phyloP scores from a whole-genome alignment of 2,329 filamentous ascomycete species.

The Colletotrichum incanum region DNA sequence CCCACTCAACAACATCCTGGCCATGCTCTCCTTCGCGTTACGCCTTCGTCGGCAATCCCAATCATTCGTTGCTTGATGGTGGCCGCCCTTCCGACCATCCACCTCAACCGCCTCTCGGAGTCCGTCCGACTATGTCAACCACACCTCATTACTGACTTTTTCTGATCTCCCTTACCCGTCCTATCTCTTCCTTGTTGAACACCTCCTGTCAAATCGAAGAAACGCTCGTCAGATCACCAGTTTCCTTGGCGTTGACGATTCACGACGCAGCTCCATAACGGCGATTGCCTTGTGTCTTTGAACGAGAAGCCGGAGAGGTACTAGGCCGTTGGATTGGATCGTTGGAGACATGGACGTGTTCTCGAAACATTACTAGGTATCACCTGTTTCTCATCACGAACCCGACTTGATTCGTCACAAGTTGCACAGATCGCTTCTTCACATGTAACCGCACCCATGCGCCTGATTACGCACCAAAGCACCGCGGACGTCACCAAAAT shows the following conservation, averaged over 20 bases:
- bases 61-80: conserved; percentile 6
- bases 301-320: not conserved
- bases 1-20: conserved; percentile 6
- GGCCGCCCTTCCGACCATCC: conserved; percentile 9
- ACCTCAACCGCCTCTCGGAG: conserved; percentile 10
- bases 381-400: conserved; percentile 14
- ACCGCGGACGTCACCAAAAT: conserved; percentile 23
- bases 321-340: not conserved
- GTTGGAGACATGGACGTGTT: conserved; percentile 11
- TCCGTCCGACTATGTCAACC: conserved; percentile 19
- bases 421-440: conserved; percentile 36
- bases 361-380: conserved; percentile 29
- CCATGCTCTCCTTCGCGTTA: not conserved
- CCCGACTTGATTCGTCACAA: conserved; percentile 19
- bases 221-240: conserved; percentile 24
- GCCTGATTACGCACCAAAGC: conserved; percentile 10
- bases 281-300: not conserved
- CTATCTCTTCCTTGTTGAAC: conserved; percentile 23
- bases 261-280: not conserved
- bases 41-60: not conserved
- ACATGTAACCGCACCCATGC: conserved; percentile 33
- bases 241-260: conserved; percentile 16
- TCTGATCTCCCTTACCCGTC: conserved; percentile 28
- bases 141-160: conserved; percentile 19
- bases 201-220: conserved; percentile 32